A percentile compares a stretch with the other conserved stretches of the same genome.
These are phyloP conservation scores for Fusarium nygamai DNA, from an alignment of 2,329 filamentous ascomycete species.

Conservation along the genomic window DNA sequence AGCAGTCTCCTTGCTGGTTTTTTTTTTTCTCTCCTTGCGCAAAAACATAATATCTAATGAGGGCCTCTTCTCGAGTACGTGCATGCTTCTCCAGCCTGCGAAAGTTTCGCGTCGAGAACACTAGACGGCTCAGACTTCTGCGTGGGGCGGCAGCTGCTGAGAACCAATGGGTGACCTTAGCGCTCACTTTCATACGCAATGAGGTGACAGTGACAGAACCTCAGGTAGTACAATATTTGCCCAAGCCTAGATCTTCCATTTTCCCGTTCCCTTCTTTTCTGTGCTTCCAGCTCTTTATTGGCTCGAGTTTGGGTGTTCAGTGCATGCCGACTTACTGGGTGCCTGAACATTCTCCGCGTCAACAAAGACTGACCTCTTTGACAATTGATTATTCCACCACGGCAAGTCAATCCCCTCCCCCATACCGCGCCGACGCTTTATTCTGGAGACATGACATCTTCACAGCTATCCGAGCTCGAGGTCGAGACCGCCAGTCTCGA, in stretches of 20 bases:
- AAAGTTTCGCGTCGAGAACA: too few relatives aligned
- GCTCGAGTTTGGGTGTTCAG: background rate
- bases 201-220: background rate
- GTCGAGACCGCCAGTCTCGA: background rate
- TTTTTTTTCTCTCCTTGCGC: too few relatives aligned
- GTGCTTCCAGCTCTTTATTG: background rate
- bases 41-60: too few relatives aligned
- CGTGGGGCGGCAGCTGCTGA: fast-evolving
- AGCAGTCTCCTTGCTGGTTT: too few relatives aligned
- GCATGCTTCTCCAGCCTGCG: too few relatives aligned
- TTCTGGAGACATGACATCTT: background rate
- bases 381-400: fast-evolving
- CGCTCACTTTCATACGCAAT: background rate
- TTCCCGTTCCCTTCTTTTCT: too few relatives aligned
- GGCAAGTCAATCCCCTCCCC: fast-evolving
- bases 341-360: background rate
- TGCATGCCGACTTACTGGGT: background rate
- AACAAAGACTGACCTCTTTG: background rate
- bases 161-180: background rate
- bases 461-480: background rate
- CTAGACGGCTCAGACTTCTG: too few relatives aligned
- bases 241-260: too few relatives aligned
- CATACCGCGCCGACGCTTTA: fast-evolving
- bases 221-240: background rate
- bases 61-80: too few relatives aligned